Base-by-base conservation (phyloP, 2,329 filamentous ascomycete species). In the Aspergillus persii region DNA sequence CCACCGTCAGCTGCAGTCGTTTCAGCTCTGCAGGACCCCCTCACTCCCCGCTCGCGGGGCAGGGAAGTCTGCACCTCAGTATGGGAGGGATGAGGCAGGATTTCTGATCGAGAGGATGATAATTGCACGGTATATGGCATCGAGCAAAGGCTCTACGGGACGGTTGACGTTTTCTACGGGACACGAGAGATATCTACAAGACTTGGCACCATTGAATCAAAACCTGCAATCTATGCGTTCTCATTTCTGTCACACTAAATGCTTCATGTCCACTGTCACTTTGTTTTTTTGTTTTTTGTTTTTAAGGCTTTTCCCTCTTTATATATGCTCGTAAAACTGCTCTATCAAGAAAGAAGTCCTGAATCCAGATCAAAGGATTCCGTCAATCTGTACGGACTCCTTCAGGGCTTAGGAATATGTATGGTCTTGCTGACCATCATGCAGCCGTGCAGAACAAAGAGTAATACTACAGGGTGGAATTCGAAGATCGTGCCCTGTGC, bases 401-500 rank as follows among this genome's bases (percentile, higher is more conserved):
- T 50, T 65, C 64, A 85, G 54, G 84, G 92, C 85, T 99, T 99
- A 15, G 95, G 95, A 66, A 99, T 92, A 74, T 95, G 91, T 70
- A 99, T 86, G 33, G 88, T 94, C 84, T 94, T 96, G 81, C 92
- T 96, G 64, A 94, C 89, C 95, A 99, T 98, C 71, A 95, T 78
- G 73, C 90, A 96, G 23, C 93, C 95, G 74, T 96, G 92, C n/a
- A 92, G 68, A 60, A 96, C 81, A 77, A 97, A 99, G 61, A 98
- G 71, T 27, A 87, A 77, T 7, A 89, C 91, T 3, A 89, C 82
- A 12, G 95, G 94, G 74, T 99, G 95, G 61, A 97, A 86, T 77
- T 96, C 95, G 23, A 93, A 80, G 7, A 80, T 64, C 0, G 89
- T 87, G 26, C 90, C 92, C 56, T 83, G 74, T 31, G 86, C 80